A percentile compares a stretch with the other conserved stretches of the same genome.
These are phyloP conservation scores for Albugo laibachii DNA, from an alignment of 352 stramenopile species.

Conservation along the genomic window DNA sequence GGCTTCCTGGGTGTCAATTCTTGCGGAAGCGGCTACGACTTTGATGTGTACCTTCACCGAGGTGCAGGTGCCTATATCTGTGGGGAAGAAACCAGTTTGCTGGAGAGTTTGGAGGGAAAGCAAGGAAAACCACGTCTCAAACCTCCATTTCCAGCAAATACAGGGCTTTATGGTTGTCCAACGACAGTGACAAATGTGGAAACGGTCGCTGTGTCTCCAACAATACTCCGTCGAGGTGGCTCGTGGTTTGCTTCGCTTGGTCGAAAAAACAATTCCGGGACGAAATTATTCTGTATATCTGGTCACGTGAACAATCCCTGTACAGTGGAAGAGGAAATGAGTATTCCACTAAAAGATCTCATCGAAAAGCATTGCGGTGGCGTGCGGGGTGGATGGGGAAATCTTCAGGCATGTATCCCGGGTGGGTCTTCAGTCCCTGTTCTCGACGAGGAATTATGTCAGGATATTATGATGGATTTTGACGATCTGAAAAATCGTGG, in stretches of 20 bases:
- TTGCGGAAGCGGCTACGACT: conserved; percentile 97
- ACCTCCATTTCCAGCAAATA: conserved; percentile 98
- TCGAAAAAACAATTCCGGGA: conserved; percentile 96
- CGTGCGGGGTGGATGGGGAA: conserved; percentile 97
- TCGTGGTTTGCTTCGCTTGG: conserved; percentile 95
- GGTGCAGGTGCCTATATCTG: conserved; percentile 99
- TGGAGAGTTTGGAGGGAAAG: conserved; percentile 95
- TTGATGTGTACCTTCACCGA: conserved; percentile 98
- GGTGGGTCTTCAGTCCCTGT: conserved; percentile 93
- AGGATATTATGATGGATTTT: conserved; percentile 99
- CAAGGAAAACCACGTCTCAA: conserved; percentile 97
- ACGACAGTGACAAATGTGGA: conserved; percentile 99
- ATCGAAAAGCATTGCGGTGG: conserved; percentile 98
- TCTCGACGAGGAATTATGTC: conserved; percentile 82
- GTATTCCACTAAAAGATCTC: conserved; percentile 92
- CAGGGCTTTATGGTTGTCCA: conserved; percentile 97
- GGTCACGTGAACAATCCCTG: conserved; percentile 99
- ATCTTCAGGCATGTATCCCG: conserved; percentile 96
- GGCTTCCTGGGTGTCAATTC: conserved; percentile 94
- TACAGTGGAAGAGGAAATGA: conserved; percentile 98
- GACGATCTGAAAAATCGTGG: conserved; percentile 92
- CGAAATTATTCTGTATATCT: conserved; percentile 99
- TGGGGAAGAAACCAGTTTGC: conserved; percentile 96
- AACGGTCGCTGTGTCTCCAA: conserved; percentile 95
- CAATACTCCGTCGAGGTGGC: conserved; percentile 91